Conservation (phyloP, 2,329 filamentous ascomycete genomes). For the Lachnellula cervina region DNA sequence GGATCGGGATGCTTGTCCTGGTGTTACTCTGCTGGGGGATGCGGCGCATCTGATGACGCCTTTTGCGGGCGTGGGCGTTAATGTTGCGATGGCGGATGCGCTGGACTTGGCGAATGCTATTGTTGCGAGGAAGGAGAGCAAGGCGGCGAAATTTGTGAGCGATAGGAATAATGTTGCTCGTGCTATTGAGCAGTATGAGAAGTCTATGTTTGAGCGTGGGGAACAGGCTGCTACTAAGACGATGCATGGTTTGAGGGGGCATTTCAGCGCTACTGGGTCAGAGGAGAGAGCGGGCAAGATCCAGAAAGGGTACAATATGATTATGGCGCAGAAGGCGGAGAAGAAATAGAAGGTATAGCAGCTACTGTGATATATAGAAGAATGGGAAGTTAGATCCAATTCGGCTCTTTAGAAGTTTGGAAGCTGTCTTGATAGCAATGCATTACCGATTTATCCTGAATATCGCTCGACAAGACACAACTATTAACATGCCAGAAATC, state of each 20-base stretch:
- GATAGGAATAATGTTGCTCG: slow-evolving; percentile 4
- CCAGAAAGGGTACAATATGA: not conserved
- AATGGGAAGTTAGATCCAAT: too few relatives aligned
- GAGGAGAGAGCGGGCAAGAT: slow-evolving; percentile 2
- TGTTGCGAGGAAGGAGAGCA: slow-evolving; percentile 13
- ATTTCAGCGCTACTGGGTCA: slow-evolving; percentile 19
- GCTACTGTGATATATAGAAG: too few relatives aligned
- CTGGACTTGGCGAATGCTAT: slow-evolving; percentile 37
- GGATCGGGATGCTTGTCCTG: slow-evolving; percentile 24
- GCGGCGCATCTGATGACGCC: slow-evolving; percentile 46
- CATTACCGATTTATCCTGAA: too few relatives aligned
- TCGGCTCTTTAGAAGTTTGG: too few relatives aligned
- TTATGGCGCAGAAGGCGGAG: not conserved
- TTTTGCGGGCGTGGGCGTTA: slow-evolving; percentile 45
- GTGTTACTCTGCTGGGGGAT: slow-evolving; percentile 45
- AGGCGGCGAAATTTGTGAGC: not conserved
- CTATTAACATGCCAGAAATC: too few relatives aligned
- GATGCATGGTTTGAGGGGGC: slow-evolving; percentile 10
- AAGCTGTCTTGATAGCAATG: too few relatives aligned
- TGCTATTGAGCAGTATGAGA: slow-evolving; percentile 20
- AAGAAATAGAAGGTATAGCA: not conserved
- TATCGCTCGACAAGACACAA: too few relatives aligned
- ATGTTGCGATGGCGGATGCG: slow-evolving; percentile 42
- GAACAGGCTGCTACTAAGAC: slow-evolving; percentile 19
- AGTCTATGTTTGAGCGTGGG: slow-evolving; percentile 18